phyloP scores from a whole-genome alignment of 371 early-diverging fungal species.

The Gilbertella persicaria region DNA sequence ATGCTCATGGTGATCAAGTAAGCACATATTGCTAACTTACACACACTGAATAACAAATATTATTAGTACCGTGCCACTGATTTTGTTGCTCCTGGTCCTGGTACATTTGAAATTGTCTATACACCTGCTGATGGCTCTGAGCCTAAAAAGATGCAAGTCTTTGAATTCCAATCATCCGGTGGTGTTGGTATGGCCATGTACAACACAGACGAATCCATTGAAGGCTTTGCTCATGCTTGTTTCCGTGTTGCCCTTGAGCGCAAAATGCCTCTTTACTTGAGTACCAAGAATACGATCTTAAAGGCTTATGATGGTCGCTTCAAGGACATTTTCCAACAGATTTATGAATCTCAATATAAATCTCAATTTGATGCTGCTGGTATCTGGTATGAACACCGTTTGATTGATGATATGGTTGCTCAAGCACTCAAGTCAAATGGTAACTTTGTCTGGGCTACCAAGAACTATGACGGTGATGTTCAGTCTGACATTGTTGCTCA shows the following conservation, averaged over 20 bases:
- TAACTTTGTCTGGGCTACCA: constrained; percentile 94
- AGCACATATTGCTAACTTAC: too few relatives aligned
- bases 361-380: constrained; percentile 69
- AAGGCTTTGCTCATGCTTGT: constrained; percentile 92
- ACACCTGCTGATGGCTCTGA: constrained; percentile 82
- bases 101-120: constrained; percentile 86
- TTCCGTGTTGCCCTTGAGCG: constrained; percentile 87
- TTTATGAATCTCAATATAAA: constrained; percentile 83
- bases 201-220: constrained; percentile 90
- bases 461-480: constrained; percentile 96
- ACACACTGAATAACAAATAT: too few relatives aligned
- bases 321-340: constrained; percentile 94
- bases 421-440: constrained; percentile 94
- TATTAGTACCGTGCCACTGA: constrained; percentile 92
- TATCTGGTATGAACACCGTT: constrained; percentile 96
- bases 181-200: constrained; percentile 97
- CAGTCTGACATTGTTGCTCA: constrained; percentile 96
- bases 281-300: constrained; percentile 97
- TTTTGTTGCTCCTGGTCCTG: constrained; percentile 86
- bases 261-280: constrained; percentile 92
- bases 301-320: constrained; percentile 97
- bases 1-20: constrained; percentile 96
- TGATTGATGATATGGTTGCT: constrained; percentile 99
- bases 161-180: constrained; percentile 73
- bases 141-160: constrained; percentile 68